Evolutionary conservation across 352 stramenopile species (phyloP), one percentile per base, ranked within the genome.

Genomic region (Phytophthora rubi): DNA sequence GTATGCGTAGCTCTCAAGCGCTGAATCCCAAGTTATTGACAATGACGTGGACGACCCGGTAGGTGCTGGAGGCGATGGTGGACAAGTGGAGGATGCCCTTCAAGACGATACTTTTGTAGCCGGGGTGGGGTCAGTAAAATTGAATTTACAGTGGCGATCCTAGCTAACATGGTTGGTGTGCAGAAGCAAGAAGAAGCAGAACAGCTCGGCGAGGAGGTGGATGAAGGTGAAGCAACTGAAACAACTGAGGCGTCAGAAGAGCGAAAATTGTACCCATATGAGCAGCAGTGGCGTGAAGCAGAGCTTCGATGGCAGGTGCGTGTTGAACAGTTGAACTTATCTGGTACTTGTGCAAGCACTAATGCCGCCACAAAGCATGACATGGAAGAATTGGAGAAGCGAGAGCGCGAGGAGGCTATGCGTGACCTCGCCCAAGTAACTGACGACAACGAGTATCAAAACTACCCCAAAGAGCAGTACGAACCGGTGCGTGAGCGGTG

Each of bases 301-400:
- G 65, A 72, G 35, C 30, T 57, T 23, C 44, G 33, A 5, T 68
- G 65, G 65, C 65, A 68, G 59, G 59, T 68, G 26, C 28, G 44
- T 51, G 13, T 18, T 53, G 3, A 23, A 23, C 7, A 37, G 0
- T 55, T 42, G 16, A 21, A 6, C 13, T 21, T 6, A 32, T 1
- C 16, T 56, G 6, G 4, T 42, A 2, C 12, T 51, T 39, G 18
- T n/a, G 4, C 4, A 32, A 59, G 32, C 44, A 54, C 18, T 7
- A 37, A 52, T 7, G 10, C 23, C 6, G 53, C 37, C 39, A 42
- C 10, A 28, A 21, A 72, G 45, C 42, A 18, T 28, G 47, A n/a
- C 2, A 30, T 59, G 8, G 55, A 74, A 33, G 48, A 74, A 48
- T 4, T 48, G 15, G 53, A 58, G 15, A 18, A 39, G 13, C 56